phyloP scores from a whole-genome alignment of 129 eudicot genomes.

The Saposhnikovia divaricata region DNA sequence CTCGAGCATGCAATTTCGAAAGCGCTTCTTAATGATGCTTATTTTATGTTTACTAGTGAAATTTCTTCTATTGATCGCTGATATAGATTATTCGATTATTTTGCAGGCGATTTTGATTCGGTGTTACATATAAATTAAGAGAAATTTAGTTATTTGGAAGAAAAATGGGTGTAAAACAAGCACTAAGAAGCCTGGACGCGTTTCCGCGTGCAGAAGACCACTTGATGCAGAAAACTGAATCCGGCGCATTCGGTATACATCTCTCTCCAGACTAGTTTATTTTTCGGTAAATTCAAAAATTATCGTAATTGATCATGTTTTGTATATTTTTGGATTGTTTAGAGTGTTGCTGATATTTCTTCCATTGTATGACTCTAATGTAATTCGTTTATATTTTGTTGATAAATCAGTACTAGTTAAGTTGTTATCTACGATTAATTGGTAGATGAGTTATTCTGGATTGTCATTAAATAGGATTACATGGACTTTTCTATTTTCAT shows the following conservation, averaged over 20 bases:
- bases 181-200: constrained; percentile 70
- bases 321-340: not conserved
- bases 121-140: not conserved
- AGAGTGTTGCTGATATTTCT: not conserved
- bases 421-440: not conserved
- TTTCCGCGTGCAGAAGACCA: constrained; percentile 98
- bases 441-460: not conserved
- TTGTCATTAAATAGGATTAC: not conserved
- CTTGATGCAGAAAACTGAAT: constrained; percentile 77
- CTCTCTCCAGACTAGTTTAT: not conserved
- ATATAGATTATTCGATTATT: not conserved
- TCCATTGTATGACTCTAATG: not conserved
- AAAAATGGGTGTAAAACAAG: constrained; percentile 65
- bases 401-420: not conserved
- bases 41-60: not conserved
- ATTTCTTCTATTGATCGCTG: not conserved
- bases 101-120: not conserved
- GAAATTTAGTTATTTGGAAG: not conserved
- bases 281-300: not conserved
- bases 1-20: no score
- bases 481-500: no score
- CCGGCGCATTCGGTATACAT: constrained; percentile 76
- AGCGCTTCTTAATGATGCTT: not conserved
- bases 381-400: not conserved
- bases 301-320: not conserved